These are phyloP conservation scores for Saussurea involucrata DNA, from an alignment of 129 eudicot genomes.

Conservation along the genomic window DNA sequence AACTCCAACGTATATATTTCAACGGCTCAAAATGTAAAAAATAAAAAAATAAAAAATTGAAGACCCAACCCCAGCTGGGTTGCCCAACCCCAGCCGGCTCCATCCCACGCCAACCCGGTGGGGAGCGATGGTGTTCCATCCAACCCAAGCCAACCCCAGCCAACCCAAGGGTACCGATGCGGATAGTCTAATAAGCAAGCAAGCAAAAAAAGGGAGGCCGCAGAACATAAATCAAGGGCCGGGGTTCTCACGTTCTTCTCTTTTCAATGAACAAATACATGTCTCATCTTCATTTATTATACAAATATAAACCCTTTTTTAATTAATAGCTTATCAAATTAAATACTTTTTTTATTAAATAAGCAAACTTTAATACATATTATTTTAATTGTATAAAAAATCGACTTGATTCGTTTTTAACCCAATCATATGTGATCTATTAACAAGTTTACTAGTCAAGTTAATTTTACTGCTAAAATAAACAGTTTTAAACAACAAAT, in stretches of 20 bases:
- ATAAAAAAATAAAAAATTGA: too few relatives aligned
- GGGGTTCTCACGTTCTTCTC: slow-evolving; percentile 38
- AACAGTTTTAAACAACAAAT: not conserved
- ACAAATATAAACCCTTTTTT: not conserved
- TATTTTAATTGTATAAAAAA: too few relatives aligned
- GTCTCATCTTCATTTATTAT: not conserved
- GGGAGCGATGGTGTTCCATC: too few relatives aligned
- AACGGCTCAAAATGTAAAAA: too few relatives aligned
- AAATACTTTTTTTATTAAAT: not conserved
- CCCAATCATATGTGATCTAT: too few relatives aligned
- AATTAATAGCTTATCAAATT: not conserved
- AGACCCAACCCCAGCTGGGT: too few relatives aligned
- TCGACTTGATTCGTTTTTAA: not conserved
- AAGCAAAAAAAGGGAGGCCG: slow-evolving; percentile 18
- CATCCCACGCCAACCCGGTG: too few relatives aligned
- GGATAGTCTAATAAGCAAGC: slow-evolving; percentile 10
- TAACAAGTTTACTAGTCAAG: too few relatives aligned
- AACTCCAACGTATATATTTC: too few relatives aligned
- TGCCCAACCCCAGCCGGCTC: too few relatives aligned
- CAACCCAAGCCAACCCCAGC: too few relatives aligned
- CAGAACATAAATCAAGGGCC: slow-evolving; percentile 28
- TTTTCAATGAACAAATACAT: slow-evolving; percentile 31
- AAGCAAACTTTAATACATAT: not conserved
- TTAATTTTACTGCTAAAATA: not conserved
- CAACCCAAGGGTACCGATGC: too few relatives aligned